Base-by-base conservation (phyloP, 768 basidiomycete species). In the Lentinus tigrinus region DNA sequence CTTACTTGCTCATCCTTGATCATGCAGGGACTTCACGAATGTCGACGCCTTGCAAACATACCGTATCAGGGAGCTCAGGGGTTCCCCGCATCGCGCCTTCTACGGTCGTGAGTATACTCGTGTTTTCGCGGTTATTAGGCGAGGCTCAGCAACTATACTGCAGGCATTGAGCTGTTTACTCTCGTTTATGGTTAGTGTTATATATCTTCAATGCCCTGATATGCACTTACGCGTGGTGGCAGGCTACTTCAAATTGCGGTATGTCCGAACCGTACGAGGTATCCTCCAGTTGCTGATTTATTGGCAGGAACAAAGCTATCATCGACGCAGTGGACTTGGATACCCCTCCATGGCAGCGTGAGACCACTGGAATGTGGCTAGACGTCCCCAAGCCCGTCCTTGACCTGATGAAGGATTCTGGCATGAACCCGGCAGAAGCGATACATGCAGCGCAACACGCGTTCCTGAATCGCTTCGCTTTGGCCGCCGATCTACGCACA, bases 391-490 rank as follows among this genome's bases (percentile, higher is more conserved):
- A 73, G 24, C 34, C 69, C 0, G 74, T 82, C 21, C 69, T 93
- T 47, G 67, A 77, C 6, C 67, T 85, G n/a, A 75, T 93, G 68
- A 71, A 72, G 13, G 60, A 63, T 11, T 84, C 86, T 61, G 74
- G 72, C 4, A 79, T 92, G 40, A 82, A 86, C 57, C 79, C 85
- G 0, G 91, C 93, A 0, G 93, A 83, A 48, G 89, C 87, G 0
- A 92, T 95, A 47, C 93, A 96, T 67, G 82, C 91, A 4, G 93
- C 93, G 3, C 79, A 87, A 63, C 94, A 96, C 67, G 91, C 91
- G 0, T 79, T 94, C 64, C 72, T 95, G 61, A 93, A 92, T 65
- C 81, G 83, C 40, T 93, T 92, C 63, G 75, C 83, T 4, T 74
- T 94, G 61, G 80, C 82, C 0, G 75, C 78, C 28, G 91, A 93